These are phyloP conservation scores for Diversispora epigaea DNA, from an alignment of 192 early-diverging fungal species.

Conservation along the genomic window DNA sequence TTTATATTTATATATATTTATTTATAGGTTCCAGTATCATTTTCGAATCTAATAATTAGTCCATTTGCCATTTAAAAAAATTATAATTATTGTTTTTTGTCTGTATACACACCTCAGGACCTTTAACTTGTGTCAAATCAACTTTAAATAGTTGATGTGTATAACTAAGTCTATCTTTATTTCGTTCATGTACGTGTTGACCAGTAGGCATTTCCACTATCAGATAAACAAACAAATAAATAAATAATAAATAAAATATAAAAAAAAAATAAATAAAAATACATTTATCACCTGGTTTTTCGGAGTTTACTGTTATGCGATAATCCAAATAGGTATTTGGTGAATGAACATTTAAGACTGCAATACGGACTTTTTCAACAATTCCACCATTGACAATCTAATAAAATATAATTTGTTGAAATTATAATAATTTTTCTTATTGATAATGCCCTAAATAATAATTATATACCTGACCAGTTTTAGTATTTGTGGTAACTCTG, in stretches of 20 bases:
- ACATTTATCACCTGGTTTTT: conserved; percentile 55
- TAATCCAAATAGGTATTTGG: conserved; percentile 81
- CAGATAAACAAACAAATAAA: conserved; percentile 20
- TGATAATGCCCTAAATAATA: neutral
- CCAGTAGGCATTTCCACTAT: conserved; percentile 47
- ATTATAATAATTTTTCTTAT: neutral
- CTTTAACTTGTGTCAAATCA: conserved; percentile 84
- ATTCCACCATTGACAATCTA: conserved; percentile 54
- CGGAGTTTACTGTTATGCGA: conserved; percentile 82
- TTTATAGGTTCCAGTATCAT: neutral
- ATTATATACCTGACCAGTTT: conserved; percentile 49
- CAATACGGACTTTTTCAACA: conserved; percentile 76
- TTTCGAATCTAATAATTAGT: too few species aligned
- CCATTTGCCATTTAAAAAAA: neutral
- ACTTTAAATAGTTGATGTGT: conserved; percentile 78
- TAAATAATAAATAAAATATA: conserved; percentile 4
- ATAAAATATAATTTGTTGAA: neutral
- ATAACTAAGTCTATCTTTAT: conserved; percentile 90
- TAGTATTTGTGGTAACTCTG: conserved; percentile 67
- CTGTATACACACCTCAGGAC: conserved; percentile 38
- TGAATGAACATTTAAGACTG: conserved; percentile 82
- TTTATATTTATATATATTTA: conserved; percentile 21
- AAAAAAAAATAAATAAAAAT: conserved; percentile 34
- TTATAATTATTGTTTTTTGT: neutral
- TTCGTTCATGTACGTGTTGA: conserved; percentile 57